These are phyloP conservation scores for Arabidopsis suecica DNA, from an alignment of 345 rosid genomes.

Conservation along the genomic window DNA sequence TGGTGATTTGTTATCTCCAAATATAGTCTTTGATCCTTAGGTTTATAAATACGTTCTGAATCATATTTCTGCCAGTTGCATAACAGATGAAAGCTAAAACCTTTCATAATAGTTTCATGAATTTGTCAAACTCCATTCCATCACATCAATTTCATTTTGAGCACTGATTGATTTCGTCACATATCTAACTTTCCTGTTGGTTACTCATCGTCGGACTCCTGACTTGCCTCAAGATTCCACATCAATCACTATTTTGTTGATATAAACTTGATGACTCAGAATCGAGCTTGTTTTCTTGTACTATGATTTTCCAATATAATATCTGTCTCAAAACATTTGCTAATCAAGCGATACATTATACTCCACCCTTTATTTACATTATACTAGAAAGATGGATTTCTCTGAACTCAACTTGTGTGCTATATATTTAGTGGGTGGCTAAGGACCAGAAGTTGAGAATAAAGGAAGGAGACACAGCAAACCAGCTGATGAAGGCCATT, in stretches of 20 bases:
- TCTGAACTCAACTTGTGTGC: conserved; percentile 9
- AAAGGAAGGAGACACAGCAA: conserved; percentile 65
- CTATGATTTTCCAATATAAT: neutral
- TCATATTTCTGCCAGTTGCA: neutral
- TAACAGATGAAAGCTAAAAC: neutral
- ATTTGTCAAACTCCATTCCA: neutral
- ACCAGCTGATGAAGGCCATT: conserved; percentile 83
- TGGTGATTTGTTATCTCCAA: neutral
- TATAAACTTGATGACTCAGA: neutral
- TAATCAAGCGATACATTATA: conserved; percentile 3
- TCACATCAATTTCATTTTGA: neutral
- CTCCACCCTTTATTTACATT: conserved; percentile 32
- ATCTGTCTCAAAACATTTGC: conserved; percentile 27
- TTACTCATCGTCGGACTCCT: conserved; percentile 14
- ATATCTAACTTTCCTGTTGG: conserved; percentile 33
- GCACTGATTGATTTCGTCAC: conserved; percentile 26
- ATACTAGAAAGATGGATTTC: neutral
- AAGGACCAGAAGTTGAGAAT: conserved; percentile 75
- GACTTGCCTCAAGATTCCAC: conserved; percentile 27
- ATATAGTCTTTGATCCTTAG: conserved; percentile 4
- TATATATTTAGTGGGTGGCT: conserved; percentile 59
- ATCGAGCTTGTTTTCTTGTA: neutral
- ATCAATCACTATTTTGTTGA: conserved; percentile 16
- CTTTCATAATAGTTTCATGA: neutral
- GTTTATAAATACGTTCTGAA: neutral